Conservation (phyloP, 306 rosid genomes). For the Psophocarpus tetragonolobus region DNA sequence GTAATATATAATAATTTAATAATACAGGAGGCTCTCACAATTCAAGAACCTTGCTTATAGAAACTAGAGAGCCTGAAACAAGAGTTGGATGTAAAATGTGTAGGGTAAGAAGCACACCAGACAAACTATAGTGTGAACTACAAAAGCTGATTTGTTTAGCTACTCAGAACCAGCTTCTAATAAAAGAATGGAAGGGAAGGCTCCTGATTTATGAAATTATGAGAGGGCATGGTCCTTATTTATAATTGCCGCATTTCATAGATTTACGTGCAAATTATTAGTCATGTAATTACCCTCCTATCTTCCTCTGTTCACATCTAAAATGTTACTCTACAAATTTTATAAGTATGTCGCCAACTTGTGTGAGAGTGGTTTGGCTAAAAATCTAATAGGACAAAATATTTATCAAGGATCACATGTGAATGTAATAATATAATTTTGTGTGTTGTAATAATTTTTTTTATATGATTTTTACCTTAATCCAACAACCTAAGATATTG, state of each 20-base stretch:
- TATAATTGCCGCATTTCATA: not conserved
- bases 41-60: not conserved
- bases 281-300: not conserved
- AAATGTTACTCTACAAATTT: not conserved
- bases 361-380: too few species aligned
- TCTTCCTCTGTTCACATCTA: not conserved
- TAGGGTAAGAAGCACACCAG: not conserved
- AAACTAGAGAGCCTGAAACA: not conserved
- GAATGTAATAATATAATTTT: too few species aligned
- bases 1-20: not conserved
- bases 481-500: too few species aligned
- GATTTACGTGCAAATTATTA: not conserved
- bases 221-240: not conserved
- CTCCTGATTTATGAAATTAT: not conserved
- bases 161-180: not conserved
- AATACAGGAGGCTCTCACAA: not conserved
- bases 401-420: too few species aligned
- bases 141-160: not conserved
- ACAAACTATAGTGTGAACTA: not conserved
- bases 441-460: too few species aligned
- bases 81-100: not conserved
- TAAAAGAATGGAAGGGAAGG: not conserved
- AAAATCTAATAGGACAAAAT: too few species aligned
- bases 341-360: too few species aligned
- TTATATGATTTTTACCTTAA: too few species aligned